Evolutionary conservation across 768 basidiomycete genomes (phyloP), one percentile per base, ranked within the genome.

Genomic region (Agrocybe pediades): DNA sequence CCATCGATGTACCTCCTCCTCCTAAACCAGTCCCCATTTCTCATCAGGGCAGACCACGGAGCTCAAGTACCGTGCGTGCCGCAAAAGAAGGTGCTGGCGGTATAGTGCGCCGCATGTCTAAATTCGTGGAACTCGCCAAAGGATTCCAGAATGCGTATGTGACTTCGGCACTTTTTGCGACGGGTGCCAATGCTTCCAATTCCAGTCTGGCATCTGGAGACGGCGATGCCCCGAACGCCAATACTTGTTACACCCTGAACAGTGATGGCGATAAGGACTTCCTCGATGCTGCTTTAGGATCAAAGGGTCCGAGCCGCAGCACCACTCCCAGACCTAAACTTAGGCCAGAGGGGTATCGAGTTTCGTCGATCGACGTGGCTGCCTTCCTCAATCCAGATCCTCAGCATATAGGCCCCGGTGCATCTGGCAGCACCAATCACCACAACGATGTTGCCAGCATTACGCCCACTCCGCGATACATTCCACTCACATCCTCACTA

Each of bases 61-160:
- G 58, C 54, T 58, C 52, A 17, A 64, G 61, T 33, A 51, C 59
- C 16, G 59, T 57, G 25, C 55, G 59, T 17, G 54, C 55, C 19
- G 55, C 67, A 40, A 50, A 55, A 53, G 50, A 64, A 54, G 43
- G 66, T 58, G 48, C 64, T 46, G 53, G 55, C 23, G 33, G 57
- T 41, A 33, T 68, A 1, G 63, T 68, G 47, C 61, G 65, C 33
- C 68, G 64, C 39, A 61, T 74, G 50, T 55, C 64, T 15, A 72
- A 71, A 43, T 65, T 86, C 43, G 66, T 85, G 39, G 79, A 77
- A 61, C 69, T 80, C 0, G 86, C 84, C 6, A 77, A 76, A 53
- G 78, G 78, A 9, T 71, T 87, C 60, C 85, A 87, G 65, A 73
- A 71, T 17, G 82, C 79, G 29, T 87, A 85, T 58, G 76, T 86